Conservation (phyloP, 306 rosid species). For the Ammopiptanthus mongolicus region DNA sequence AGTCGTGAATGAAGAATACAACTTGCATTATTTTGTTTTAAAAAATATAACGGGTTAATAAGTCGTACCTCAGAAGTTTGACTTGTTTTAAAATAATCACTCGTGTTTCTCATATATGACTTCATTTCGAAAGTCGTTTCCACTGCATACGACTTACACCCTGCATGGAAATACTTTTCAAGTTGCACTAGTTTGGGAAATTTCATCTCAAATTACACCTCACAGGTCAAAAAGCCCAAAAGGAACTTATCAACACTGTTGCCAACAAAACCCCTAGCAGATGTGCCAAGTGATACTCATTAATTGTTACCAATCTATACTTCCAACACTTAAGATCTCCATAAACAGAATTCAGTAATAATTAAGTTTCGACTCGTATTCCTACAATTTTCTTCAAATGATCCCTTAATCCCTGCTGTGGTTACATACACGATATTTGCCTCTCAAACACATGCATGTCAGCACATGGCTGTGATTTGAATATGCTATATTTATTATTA, state of each 20-base stretch:
- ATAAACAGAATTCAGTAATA: neutral
- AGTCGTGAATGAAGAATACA: no score
- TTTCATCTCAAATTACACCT: no score
- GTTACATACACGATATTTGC: neutral
- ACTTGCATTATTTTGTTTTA: no score
- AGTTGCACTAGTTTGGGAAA: no score
- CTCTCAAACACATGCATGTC: neutral
- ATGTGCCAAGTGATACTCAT: constrained; percentile 19
- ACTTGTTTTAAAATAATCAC: no score
- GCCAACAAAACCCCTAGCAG: neutral
- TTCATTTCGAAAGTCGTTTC: no score
- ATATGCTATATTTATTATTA: neutral
- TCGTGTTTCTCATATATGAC: no score
- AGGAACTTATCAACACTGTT: neutral
- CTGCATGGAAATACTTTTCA: no score
- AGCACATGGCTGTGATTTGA: neutral
- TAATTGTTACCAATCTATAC: neutral
- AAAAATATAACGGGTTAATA: no score
- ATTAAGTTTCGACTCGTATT: neutral
- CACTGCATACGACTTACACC: no score
- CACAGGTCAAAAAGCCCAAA: no score
- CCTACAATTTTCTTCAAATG: neutral
- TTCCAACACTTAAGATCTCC: constrained; percentile 4
- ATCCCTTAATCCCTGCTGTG: neutral
- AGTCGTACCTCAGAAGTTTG: no score